phyloP scores from a whole-genome alignment of 257 asterid genomes.

The Cruciata laevipes region DNA sequence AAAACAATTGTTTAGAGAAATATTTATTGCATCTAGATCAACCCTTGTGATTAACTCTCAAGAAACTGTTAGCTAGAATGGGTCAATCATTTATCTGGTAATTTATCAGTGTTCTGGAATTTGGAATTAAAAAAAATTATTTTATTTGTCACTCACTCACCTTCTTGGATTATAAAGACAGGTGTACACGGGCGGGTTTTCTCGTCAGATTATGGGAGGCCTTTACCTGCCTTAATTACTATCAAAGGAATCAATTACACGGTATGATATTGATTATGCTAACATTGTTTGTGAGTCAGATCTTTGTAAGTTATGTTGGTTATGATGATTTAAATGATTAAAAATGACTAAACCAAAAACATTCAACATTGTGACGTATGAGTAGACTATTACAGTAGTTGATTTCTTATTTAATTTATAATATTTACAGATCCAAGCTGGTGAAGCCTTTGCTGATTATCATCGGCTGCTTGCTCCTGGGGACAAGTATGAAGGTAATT shows the following conservation, averaged over 20 bases:
- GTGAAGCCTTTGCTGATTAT: slow-evolving; percentile 51
- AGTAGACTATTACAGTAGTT: background rate
- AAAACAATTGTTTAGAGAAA: background rate
- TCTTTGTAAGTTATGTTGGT: background rate
- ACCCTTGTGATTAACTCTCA: background rate
- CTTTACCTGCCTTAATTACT: slow-evolving; percentile 37
- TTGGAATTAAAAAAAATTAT: background rate
- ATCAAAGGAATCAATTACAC: slow-evolving; percentile 39
- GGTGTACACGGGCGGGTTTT: slow-evolving; percentile 45
- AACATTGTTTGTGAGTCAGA: background rate
- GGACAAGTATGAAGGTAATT: slow-evolving; percentile 61
- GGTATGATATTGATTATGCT: slow-evolving; percentile 18
- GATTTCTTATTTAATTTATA: slow-evolving; percentile 10
- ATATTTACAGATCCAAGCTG: slow-evolving; percentile 44
- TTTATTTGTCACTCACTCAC: background rate
- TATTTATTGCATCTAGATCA: background rate
- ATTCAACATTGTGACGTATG: background rate
- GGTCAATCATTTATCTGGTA: background rate
- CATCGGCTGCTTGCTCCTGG: slow-evolving; percentile 73
- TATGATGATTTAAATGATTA: background rate
- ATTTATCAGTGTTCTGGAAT: background rate
- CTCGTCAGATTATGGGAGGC: slow-evolving; percentile 40
- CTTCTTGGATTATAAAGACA: slow-evolving; percentile 23
- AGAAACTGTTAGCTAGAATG: background rate
- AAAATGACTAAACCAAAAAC: background rate